Percentiles rank a stretch among this genome's conserved stretches.
Evolutionary conservation across 768 basidiomycete species (phyloP).

Genomic region (Stropharia rugosoannulata): DNA sequence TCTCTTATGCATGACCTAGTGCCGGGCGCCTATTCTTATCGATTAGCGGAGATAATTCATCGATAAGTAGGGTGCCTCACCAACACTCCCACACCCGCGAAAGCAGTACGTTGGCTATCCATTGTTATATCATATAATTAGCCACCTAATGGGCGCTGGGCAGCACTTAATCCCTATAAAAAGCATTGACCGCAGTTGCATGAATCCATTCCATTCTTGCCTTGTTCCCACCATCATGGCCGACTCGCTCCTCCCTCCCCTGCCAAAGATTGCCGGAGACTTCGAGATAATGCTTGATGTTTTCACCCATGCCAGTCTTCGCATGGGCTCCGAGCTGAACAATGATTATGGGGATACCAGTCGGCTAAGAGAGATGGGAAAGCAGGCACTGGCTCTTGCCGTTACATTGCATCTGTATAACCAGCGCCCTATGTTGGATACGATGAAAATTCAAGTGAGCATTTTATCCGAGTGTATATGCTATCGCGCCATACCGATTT

Average conservation of each 20-base stretch:
- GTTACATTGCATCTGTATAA: slow-evolving; percentile 51
- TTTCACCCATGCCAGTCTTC: slow-evolving; percentile 48
- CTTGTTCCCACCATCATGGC: slow-evolving; percentile 21
- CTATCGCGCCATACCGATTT: background rate
- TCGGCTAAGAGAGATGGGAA: slow-evolving; percentile 60
- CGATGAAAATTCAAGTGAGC: slow-evolving; percentile 44
- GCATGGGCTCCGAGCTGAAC: slow-evolving; percentile 26
- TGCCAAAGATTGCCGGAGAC: slow-evolving; percentile 58
- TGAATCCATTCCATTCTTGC: slow-evolving; percentile 12
- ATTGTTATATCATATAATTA: too few relatives aligned
- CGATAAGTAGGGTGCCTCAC: background rate
- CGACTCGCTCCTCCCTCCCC: slow-evolving; percentile 32
- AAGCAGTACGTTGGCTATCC: too few relatives aligned
- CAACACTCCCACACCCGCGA: background rate
- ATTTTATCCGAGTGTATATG: too few relatives aligned
- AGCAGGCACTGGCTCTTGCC: slow-evolving; percentile 47
- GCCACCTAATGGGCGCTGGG: background rate
- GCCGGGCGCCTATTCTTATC: slow-evolving; percentile 6
- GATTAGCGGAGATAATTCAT: background rate
- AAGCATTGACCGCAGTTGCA: slow-evolving; percentile 9
- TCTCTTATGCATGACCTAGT: too few relatives aligned
- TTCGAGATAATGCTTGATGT: slow-evolving; percentile 56
- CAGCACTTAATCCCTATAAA: slow-evolving; percentile 14
- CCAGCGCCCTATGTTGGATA: slow-evolving; percentile 40
- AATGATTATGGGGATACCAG: slow-evolving; percentile 58